Conservation (phyloP, 805 yeast species). For the Candida palmyrensis region DNA sequence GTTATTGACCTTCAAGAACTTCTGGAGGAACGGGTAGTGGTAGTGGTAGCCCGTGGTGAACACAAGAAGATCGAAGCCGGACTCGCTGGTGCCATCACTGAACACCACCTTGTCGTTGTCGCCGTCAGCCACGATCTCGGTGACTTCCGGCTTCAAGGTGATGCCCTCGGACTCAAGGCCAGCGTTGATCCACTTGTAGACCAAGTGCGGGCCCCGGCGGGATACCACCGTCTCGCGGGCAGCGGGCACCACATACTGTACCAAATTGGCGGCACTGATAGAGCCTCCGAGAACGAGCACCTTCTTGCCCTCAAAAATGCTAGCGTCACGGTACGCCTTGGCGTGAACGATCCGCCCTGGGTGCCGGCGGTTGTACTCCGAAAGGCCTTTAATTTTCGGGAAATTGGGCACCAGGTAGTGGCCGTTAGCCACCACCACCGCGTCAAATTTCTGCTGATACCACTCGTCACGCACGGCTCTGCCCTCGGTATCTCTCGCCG, state of each 20-base stretch:
- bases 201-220: slow-evolving; percentile 21
- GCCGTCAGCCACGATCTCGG: slow-evolving; percentile 14
- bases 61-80: slow-evolving; percentile 33
- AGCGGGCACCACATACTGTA: slow-evolving; percentile 33
- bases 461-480: slow-evolving; percentile 21
- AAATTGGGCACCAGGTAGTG: slow-evolving; percentile 56
- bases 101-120: slow-evolving; percentile 21
- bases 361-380: slow-evolving; percentile 36
- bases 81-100: slow-evolving; percentile 19
- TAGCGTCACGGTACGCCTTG: slow-evolving; percentile 46
- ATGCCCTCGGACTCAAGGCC: slow-evolving; percentile 34
- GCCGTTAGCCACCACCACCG: slow-evolving; percentile 60
- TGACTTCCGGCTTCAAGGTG: slow-evolving; percentile 21
- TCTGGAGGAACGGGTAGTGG: slow-evolving; percentile 37
- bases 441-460: slow-evolving; percentile 52
- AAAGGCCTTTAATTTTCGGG: slow-evolving; percentile 53
- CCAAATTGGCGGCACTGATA: slow-evolving; percentile 38
- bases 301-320: slow-evolving; percentile 35
- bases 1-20: slow-evolving; percentile 17
- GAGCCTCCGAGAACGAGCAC: slow-evolving; percentile 41
- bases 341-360: slow-evolving; percentile 55
- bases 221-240: slow-evolving; percentile 22
- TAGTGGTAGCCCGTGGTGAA: slow-evolving; percentile 51
- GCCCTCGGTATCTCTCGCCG: slow-evolving; percentile 8
- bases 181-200: slow-evolving; percentile 31